Conservation (phyloP, 1,284 basidiomycete genomes). For the Boletus calvinii region DNA sequence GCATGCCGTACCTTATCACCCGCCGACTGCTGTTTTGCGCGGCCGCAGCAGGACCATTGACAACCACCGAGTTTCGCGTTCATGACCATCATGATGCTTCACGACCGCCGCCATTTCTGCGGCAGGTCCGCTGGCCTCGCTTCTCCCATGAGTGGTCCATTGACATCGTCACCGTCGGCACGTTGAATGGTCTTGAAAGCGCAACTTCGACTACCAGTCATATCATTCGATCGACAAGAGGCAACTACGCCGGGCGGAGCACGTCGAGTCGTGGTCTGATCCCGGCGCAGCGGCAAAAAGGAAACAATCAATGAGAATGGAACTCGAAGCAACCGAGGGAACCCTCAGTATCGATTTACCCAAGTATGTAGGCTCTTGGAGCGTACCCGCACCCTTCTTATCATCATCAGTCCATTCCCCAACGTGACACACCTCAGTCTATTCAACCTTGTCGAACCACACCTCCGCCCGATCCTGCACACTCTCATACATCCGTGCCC, state of each 20-base stretch:
- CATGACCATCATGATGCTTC: background rate
- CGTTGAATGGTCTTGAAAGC: background rate
- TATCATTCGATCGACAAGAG: background rate
- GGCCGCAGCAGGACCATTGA: background rate
- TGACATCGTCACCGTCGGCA: no score
- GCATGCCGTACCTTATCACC: background rate
- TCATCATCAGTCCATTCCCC: background rate
- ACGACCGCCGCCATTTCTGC: no score
- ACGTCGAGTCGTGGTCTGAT: background rate
- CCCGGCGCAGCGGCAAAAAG: background rate
- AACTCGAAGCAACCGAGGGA: background rate
- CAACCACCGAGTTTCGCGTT: background rate
- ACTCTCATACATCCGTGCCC: conserved; percentile 10
- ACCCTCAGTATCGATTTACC: no score
- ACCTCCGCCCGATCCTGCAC: conserved; percentile 25
- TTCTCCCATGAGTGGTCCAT: background rate
- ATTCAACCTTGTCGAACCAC: conserved; percentile 27
- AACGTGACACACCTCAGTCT: background rate
- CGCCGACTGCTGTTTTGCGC: conserved; percentile 1
- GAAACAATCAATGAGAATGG: background rate
- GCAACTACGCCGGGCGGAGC: background rate
- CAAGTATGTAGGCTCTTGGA: no score
- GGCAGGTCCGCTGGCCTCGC: background rate
- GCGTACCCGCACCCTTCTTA: no score
- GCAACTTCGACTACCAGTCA: background rate